A percentile compares a stretch with the other conserved stretches of the same genome.
Conservation (phyloP, 768 basidiomycete species). For the Basidioascus undulatus region DNA sequence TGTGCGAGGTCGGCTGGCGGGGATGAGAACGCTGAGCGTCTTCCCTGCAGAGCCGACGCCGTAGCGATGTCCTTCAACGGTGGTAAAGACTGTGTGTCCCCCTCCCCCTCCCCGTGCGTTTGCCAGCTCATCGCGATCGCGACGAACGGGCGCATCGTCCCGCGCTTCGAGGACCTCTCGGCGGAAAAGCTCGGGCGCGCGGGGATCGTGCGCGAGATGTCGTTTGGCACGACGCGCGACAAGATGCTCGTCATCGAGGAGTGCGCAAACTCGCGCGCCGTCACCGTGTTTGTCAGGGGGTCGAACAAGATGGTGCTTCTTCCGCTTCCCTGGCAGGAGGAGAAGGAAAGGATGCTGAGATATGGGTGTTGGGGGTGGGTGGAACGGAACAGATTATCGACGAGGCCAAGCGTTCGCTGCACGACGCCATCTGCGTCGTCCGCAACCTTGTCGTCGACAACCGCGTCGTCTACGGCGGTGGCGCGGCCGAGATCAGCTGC, state of each 20-base stretch:
- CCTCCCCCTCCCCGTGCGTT: conserved; percentile 1
- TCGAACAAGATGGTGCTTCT: conserved; percentile 85
- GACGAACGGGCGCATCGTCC: conserved; percentile 92
- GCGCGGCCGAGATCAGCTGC: conserved; percentile 90
- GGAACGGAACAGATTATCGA: conserved; percentile 57
- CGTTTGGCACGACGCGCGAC: conserved; percentile 92
- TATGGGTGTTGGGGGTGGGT: conserved; percentile 2
- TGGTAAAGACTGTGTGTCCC: background rate
- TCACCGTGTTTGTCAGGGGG: conserved; percentile 90
- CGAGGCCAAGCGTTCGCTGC: conserved; percentile 90
- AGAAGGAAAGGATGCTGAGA: background rate
- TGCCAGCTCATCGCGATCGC: conserved; percentile 84
- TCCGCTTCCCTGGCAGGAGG: too few species aligned
- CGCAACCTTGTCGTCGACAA: conserved; percentile 87
- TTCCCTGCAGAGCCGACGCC: too few species aligned
- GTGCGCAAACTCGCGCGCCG: conserved; percentile 85
- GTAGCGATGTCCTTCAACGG: too few species aligned
- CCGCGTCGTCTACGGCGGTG: conserved; percentile 93
- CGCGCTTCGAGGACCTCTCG: conserved; percentile 87
- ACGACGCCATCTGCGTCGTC: conserved; percentile 92
- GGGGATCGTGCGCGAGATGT: conserved; percentile 75
- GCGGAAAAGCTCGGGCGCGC: conserved; percentile 77
- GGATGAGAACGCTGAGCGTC: background rate
- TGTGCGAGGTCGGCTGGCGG: background rate
- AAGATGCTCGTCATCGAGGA: conserved; percentile 99